Evolutionary conservation across 768 basidiomycete species (phyloP).

Genomic region (Trametes coccinea): DNA sequence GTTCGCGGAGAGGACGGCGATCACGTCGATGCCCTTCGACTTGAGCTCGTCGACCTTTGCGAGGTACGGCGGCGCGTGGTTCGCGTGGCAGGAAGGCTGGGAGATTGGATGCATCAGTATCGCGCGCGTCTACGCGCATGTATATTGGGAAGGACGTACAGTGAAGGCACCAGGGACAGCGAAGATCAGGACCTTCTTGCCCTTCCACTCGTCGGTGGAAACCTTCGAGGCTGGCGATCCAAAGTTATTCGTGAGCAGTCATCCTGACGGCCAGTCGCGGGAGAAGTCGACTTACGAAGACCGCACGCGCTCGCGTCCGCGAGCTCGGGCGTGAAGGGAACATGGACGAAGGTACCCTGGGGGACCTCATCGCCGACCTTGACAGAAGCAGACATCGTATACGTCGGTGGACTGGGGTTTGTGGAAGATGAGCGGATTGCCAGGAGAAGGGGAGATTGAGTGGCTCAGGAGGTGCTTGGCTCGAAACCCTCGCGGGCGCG

Average conservation of each 20-base stretch:
- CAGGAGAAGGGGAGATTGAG: not conserved
- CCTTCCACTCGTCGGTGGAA: slow-evolving; percentile 65
- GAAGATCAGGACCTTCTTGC: slow-evolving; percentile 78
- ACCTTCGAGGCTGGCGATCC: slow-evolving; percentile 48
- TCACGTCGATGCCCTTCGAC: slow-evolving; percentile 68
- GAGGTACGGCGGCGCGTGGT: slow-evolving; percentile 58
- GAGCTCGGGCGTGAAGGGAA: slow-evolving; percentile 64
- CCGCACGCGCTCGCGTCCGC: slow-evolving; percentile 66
- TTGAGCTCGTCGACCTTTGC: slow-evolving; percentile 65
- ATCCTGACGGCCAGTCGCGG: slow-evolving; percentile 3
- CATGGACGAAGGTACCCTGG: slow-evolving; percentile 45
- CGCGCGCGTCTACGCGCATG: not conserved
- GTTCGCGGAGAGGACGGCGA: slow-evolving; percentile 76
- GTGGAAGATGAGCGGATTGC: not conserved
- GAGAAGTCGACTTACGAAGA: slow-evolving; percentile 48
- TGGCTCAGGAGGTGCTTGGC: not conserved
- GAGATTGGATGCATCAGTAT: not conserved
- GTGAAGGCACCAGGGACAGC: slow-evolving; percentile 82
- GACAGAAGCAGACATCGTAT: slow-evolving; percentile 31
- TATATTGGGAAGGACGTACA: slow-evolving; percentile 39
- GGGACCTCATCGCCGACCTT: slow-evolving; percentile 55
- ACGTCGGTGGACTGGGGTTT: not conserved
- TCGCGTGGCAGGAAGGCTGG: slow-evolving; percentile 38
- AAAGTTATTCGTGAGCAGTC: not conserved
- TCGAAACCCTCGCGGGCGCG: not conserved